phyloP scores from a whole-genome alignment of 495 filamentous ascomycete species.

The Bombardia bombarda region DNA sequence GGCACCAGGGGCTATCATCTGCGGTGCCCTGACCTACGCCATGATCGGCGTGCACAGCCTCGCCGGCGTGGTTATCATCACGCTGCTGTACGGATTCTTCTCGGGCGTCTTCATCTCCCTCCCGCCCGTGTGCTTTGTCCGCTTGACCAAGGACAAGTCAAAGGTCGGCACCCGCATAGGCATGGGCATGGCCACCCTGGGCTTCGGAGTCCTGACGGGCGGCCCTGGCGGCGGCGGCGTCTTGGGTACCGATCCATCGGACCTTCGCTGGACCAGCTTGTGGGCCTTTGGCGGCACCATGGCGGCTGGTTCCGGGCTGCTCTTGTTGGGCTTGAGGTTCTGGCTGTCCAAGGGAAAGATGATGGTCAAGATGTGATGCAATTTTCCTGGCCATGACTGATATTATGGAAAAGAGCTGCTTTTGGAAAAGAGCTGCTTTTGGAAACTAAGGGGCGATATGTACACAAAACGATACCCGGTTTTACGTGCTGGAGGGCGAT shows the following conservation, averaged over 20 bases:
- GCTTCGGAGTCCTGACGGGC: constrained; percentile 23
- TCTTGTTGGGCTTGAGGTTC: constrained; percentile 3
- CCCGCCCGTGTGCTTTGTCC: constrained; percentile 57
- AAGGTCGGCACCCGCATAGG: constrained; percentile 65
- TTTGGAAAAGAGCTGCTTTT: too few relatives aligned
- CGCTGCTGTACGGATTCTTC: constrained; percentile 28
- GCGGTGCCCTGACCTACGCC: constrained; percentile 8
- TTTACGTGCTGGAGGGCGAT: too few relatives aligned
- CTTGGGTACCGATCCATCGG: constrained; percentile 11
- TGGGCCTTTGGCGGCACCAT: constrained; percentile 19
- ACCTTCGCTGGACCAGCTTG: constrained; percentile 22
- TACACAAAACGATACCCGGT: too few relatives aligned
- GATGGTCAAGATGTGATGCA: constrained; percentile 7
- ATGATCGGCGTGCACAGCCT: constrained; percentile 10
- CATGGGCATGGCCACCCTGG: constrained; percentile 48
- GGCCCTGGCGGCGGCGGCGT: constrained; percentile 25
- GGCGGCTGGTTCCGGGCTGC: constrained; percentile 1
- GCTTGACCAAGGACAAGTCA: constrained; percentile 52
- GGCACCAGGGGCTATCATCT: constrained; percentile 13
- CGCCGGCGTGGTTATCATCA: constrained; percentile 19
- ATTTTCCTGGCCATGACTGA: too few relatives aligned
- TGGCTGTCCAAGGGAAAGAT: constrained; percentile 9
- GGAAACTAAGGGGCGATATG: too few relatives aligned
- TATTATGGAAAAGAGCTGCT: too few relatives aligned
- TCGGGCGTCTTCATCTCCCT: constrained; percentile 49